Evolutionary conservation across 495 filamentous ascomycete genomes (phyloP).

Genomic region (Penicillium robsamsonii): DNA sequence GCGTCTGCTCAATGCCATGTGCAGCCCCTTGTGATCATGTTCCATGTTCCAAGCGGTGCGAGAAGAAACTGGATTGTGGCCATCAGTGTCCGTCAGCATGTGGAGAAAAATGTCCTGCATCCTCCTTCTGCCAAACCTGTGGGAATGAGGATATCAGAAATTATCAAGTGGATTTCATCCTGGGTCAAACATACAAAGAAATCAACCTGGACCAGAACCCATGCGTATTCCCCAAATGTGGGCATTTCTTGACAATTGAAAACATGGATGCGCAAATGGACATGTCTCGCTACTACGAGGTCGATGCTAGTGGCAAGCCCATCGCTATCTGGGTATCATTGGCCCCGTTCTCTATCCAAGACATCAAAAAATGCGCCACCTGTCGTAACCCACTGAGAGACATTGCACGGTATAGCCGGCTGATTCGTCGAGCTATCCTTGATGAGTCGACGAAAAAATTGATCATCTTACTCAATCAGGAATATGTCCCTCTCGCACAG

Average conservation of each 20-base stretch:
- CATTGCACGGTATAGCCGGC: conserved; percentile 64
- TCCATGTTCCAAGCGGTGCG: conserved; percentile 66
- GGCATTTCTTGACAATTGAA: conserved; percentile 60
- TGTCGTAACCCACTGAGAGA: conserved; percentile 63
- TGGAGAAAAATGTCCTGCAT: conserved; percentile 61
- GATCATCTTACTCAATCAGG: conserved; percentile 48
- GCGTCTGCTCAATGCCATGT: conserved; percentile 61
- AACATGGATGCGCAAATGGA: conserved; percentile 67
- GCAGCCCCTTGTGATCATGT: conserved; percentile 60
- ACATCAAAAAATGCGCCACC: conserved; percentile 58
- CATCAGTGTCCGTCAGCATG: conserved; percentile 68
- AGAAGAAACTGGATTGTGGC: conserved; percentile 55
- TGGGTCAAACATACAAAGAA: conserved; percentile 49
- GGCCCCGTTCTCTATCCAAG: conserved; percentile 51
- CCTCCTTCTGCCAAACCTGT: conserved; percentile 58
- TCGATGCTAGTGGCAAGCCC: conserved; percentile 44
- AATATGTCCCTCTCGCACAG: conserved; percentile 51
- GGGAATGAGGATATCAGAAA: conserved; percentile 40
- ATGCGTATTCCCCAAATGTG: conserved; percentile 62
- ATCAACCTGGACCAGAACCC: conserved; percentile 58
- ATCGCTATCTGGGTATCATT: conserved; percentile 38
- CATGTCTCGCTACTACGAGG: conserved; percentile 55
- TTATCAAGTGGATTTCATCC: conserved; percentile 53
- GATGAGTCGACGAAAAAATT: conserved; percentile 71
- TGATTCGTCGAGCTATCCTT: conserved; percentile 60